Conservation (phyloP, 352 stramenopile genomes). For the Blastocystis sp. region DNA sequence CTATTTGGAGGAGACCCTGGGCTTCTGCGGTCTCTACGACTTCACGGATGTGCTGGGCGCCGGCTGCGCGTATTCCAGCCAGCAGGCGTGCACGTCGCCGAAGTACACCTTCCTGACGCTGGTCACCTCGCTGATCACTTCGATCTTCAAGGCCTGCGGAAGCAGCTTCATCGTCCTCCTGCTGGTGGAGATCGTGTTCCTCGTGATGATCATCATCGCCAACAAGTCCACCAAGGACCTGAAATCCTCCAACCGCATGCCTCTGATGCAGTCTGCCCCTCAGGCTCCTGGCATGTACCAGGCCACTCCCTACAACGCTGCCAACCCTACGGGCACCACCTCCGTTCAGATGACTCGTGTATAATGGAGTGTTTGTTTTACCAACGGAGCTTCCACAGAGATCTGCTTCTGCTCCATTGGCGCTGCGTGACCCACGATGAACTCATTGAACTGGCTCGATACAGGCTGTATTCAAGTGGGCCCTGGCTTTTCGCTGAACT, state of each 20-base stretch:
- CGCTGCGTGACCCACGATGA: not conserved
- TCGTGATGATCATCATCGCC: not conserved
- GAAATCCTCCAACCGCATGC: not conserved
- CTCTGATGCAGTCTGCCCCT: not conserved
- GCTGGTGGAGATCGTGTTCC: not conserved
- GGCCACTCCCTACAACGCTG: not conserved
- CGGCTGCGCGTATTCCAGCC: not conserved
- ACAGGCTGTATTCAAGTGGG: not conserved
- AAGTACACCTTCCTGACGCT: not conserved
- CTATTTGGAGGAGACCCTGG: not conserved
- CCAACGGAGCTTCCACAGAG: not conserved
- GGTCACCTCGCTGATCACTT: not conserved
- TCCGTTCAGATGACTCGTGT: not conserved
- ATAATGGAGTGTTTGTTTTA: not conserved
- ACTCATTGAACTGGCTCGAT: constrained; percentile 16
- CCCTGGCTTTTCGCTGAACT: not conserved
- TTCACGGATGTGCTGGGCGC: not conserved
- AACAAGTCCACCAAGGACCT: not conserved
- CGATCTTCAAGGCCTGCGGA: not conserved
- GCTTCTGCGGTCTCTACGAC: constrained; percentile 15
- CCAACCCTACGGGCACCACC: not conserved
- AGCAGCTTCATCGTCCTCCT: not conserved
- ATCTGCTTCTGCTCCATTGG: not conserved
- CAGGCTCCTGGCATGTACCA: not conserved
- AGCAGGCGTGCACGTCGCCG: not conserved